phyloP scores from a whole-genome alignment of 148 eudicot species.

The Rhododendron simsii region DNA sequence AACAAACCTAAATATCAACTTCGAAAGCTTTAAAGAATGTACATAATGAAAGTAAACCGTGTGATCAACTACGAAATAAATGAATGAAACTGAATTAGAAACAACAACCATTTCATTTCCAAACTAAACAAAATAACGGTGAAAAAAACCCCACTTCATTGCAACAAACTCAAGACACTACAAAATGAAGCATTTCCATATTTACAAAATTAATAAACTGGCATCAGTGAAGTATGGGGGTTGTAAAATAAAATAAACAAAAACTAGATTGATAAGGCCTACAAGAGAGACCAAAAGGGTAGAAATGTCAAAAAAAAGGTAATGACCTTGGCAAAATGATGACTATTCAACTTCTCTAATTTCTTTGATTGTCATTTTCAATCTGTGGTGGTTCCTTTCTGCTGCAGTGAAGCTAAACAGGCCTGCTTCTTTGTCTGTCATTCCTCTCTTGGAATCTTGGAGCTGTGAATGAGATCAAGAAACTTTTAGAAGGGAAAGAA shows the following conservation, averaged over 20 bases:
- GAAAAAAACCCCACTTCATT: neutral
- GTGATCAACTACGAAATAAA: slow-evolving; percentile 22
- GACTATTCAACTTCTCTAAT: slow-evolving; percentile 6
- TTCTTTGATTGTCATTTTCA: slow-evolving; percentile 12
- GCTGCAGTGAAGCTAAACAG: slow-evolving; percentile 21
- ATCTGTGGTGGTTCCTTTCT: slow-evolving; percentile 2
- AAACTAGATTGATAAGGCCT: neutral
- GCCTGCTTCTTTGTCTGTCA: slow-evolving; percentile 38
- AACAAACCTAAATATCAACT: neutral
- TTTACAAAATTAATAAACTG: slow-evolving; percentile 5
- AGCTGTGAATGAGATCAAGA: slow-evolving; percentile 28
- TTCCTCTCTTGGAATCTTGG: slow-evolving; percentile 51
- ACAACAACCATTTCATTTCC: slow-evolving; percentile 5
- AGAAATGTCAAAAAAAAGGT: neutral
- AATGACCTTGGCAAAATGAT: slow-evolving; percentile 13
- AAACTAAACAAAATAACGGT: neutral
- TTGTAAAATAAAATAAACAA: neutral
- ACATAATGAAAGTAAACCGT: neutral
- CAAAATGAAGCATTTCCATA: slow-evolving; percentile 5
- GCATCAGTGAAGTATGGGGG: slow-evolving; percentile 6
- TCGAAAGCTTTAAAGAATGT: neutral
- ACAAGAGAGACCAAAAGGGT: neutral
- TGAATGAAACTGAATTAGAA: neutral
- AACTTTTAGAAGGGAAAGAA: neutral
- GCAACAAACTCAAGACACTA: slow-evolving; percentile 8